A percentile compares a stretch with the other conserved stretches of the same genome.
Evolutionary conservation across 352 stramenopile genomes (phyloP).

Genomic region (Globisporangium viniferum): DNA sequence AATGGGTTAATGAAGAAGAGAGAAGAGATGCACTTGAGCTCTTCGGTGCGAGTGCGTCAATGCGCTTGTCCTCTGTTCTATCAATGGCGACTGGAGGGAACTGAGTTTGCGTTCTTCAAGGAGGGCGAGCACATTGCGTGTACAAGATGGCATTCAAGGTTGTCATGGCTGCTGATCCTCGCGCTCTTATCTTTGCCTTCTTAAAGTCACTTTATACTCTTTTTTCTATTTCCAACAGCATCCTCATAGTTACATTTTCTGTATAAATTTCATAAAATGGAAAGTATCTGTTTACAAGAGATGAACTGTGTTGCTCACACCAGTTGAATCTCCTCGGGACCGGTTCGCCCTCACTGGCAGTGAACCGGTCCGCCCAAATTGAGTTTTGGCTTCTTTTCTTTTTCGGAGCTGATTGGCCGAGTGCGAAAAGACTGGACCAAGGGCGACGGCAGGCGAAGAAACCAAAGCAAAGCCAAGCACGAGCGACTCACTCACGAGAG

Average conservation of each 20-base stretch:
- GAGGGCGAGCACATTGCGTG: slow-evolving; percentile 2
- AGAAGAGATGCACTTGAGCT: background rate
- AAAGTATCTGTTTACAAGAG: background rate
- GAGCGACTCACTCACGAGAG: slow-evolving; percentile 1
- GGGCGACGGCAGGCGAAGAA: background rate
- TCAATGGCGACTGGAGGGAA: background rate
- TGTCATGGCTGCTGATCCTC: background rate
- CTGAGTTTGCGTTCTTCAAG: slow-evolving; percentile 1
- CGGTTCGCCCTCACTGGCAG: background rate
- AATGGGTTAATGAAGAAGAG: background rate
- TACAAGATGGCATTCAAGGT: background rate
- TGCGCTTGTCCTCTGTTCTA: background rate
- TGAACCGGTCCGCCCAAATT: background rate
- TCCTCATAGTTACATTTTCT: too few relatives aligned
- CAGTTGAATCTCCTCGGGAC: background rate
- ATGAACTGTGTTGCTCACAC: background rate
- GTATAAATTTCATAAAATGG: too few relatives aligned
- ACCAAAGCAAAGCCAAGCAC: background rate
- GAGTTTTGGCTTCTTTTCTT: background rate
- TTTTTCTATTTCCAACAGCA: too few relatives aligned
- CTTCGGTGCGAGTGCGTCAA: background rate
- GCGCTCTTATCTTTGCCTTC: background rate
- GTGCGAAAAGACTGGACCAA: slow-evolving; percentile 8
- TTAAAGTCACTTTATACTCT: too few relatives aligned
- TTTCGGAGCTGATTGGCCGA: slow-evolving; percentile 6